These are phyloP conservation scores for Mariannaea elegans DNA, from an alignment of 2,329 filamentous ascomycete species.

Conservation along the genomic window DNA sequence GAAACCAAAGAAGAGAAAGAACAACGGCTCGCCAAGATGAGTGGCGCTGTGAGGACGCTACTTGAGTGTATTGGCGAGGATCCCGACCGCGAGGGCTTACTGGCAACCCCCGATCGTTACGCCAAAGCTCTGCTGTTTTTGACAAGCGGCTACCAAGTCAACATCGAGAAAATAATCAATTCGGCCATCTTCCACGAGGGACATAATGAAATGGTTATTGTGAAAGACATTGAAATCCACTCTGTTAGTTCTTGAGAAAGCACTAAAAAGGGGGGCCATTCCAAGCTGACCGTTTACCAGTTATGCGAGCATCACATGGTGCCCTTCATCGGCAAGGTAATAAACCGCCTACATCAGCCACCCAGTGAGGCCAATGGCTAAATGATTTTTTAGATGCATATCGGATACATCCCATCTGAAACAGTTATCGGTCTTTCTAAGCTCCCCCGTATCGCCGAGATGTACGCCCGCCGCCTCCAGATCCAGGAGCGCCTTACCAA, in stretches of 20 bases:
- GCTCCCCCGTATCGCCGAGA: constrained; percentile 92
- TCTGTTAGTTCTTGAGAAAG: constrained; percentile 99
- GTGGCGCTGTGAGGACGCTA: constrained; percentile 70
- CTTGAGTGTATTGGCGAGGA: constrained; percentile 77
- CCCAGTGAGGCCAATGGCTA: too few relatives aligned
- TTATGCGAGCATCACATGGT: not conserved
- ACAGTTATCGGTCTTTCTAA: constrained; percentile 96
- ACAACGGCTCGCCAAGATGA: constrained; percentile 65
- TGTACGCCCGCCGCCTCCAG: constrained; percentile 93
- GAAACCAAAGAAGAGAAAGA: constrained; percentile 57
- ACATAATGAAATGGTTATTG: constrained; percentile 96
- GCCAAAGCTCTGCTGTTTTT: constrained; percentile 96
- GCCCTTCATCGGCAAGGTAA: not conserved
- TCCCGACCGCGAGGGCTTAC: constrained; percentile 69
- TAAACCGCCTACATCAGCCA: too few relatives aligned
- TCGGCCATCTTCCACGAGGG: constrained; percentile 85
- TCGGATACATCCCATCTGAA: constrained; percentile 93
- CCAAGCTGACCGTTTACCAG: too few relatives aligned
- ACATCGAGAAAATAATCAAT: constrained; percentile 72
- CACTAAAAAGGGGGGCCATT: too few relatives aligned
- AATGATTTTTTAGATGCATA: constrained; percentile 84
- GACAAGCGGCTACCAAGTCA: constrained; percentile 96
- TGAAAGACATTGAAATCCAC: constrained; percentile 96
- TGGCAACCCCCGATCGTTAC: constrained; percentile 82
- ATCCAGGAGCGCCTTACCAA: constrained; percentile 97